phyloP scores from a whole-genome alignment of 805 yeast genomes.

The Pichia thaimueangensis region DNA sequence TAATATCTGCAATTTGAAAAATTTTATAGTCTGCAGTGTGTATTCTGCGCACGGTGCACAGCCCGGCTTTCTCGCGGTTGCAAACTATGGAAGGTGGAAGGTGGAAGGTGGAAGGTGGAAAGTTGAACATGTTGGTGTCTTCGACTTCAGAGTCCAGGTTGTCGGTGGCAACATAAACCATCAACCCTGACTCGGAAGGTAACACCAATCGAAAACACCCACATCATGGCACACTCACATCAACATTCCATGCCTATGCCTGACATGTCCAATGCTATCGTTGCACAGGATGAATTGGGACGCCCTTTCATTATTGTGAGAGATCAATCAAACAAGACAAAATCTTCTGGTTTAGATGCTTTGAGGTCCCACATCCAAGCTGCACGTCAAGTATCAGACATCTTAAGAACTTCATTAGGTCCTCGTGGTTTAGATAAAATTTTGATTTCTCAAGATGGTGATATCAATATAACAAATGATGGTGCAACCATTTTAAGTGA shows the following conservation, averaged over 20 bases:
- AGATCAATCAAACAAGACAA: conserved; percentile 49
- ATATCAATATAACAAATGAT: conserved; percentile 95
- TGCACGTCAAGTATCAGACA: conserved; percentile 89
- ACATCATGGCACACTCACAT: conserved; percentile 14
- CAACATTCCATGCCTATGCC: conserved; percentile 49
- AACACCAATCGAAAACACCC: conserved; percentile 4
- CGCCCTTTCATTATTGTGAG: conserved; percentile 96
- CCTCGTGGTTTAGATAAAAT: conserved; percentile 99
- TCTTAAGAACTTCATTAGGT: conserved; percentile 87
- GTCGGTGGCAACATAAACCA: no score
- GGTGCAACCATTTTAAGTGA: conserved; percentile 96
- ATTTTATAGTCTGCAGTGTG: no score
- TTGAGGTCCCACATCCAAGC: conserved; percentile 85
- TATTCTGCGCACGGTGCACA: no score
- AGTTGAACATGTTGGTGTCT: no score
- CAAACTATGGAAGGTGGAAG: no score
- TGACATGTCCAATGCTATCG: conserved; percentile 95
- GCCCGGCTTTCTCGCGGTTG: no score
- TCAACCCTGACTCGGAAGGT: no score
- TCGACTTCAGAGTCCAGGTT: no score
- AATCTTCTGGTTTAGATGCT: conserved; percentile 77
- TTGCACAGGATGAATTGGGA: conserved; percentile 99
- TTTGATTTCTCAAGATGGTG: conserved; percentile 92
- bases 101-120: no score
- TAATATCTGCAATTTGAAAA: no score